phyloP scores from a whole-genome alignment of 352 stramenopile species.

The Globisporangium emineosum region DNA sequence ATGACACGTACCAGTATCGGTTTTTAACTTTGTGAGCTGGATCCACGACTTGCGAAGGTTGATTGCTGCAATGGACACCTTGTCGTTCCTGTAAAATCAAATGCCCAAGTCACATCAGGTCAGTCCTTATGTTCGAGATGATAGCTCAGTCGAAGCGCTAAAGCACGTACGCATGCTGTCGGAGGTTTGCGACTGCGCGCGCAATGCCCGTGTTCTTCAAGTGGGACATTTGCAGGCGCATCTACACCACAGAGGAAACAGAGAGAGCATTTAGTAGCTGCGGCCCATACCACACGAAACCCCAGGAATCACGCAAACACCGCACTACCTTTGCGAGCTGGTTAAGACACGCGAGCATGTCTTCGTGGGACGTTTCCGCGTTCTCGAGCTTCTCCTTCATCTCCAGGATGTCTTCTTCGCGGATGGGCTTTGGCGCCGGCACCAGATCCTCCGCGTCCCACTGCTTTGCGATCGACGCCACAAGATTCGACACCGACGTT shows the following conservation, averaged over 20 bases:
- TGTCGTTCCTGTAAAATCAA: conserved; percentile 55
- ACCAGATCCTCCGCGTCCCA: conserved; percentile 50
- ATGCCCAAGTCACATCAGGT: neutral
- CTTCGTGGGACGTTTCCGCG: conserved; percentile 55
- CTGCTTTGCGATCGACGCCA: conserved; percentile 39
- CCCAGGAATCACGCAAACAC: neutral
- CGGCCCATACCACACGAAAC: conserved; percentile 1
- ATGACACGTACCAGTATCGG: conserved; percentile 18
- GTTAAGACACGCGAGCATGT: conserved; percentile 55
- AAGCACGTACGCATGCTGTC: conserved; percentile 62
- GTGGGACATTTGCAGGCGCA: conserved; percentile 55
- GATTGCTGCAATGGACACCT: conserved; percentile 65
- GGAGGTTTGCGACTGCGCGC: conserved; percentile 56
- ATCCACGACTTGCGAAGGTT: conserved; percentile 75
- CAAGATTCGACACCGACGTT: conserved; percentile 26
- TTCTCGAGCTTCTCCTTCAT: conserved; percentile 59
- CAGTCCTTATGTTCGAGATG: neutral
- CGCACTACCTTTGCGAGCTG: conserved; percentile 40
- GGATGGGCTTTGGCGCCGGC: conserved; percentile 43
- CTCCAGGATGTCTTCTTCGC: conserved; percentile 50
- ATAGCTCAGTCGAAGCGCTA: neutral
- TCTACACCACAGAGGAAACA: conserved; percentile 28
- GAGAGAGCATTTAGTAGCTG: neutral
- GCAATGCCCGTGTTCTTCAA: conserved; percentile 71
- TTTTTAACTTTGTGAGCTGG: conserved; percentile 48